These are phyloP conservation scores for Nemania serpens DNA, from an alignment of 2,329 filamentous ascomycete genomes.

Conservation along the genomic window DNA sequence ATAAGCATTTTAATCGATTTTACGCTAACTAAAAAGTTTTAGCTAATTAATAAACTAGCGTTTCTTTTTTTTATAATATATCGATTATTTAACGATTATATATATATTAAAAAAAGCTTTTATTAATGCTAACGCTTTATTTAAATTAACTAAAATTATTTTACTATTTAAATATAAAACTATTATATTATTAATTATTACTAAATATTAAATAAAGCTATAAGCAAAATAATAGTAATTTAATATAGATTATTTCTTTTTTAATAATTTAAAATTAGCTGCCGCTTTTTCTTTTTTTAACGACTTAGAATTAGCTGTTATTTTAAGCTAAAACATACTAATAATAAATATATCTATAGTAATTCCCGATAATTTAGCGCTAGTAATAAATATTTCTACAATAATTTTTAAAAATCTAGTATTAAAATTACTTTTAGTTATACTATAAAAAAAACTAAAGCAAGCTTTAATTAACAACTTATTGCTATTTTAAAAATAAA, in stretches of 20 bases:
- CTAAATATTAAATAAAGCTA: not conserved
- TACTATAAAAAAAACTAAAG: too few species aligned
- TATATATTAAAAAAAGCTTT: not conserved
- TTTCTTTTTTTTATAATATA: not conserved
- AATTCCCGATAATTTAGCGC: too few species aligned
- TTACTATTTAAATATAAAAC: not conserved
- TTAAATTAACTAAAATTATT: not conserved
- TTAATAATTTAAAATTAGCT: not conserved
- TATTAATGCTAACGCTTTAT: not conserved
- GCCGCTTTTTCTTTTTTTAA: not conserved
- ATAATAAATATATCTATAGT: not conserved
- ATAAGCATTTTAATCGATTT: not conserved
- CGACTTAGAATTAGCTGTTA: not conserved
- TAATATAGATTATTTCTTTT: not conserved
- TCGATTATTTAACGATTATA: not conserved
- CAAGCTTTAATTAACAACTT: too few species aligned
- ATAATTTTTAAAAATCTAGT: not conserved
- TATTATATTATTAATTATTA: not conserved
- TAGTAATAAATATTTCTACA: too few species aligned
- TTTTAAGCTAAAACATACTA: not conserved
- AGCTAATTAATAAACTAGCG: not conserved
- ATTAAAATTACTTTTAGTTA: not conserved
- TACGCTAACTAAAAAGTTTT: not conserved
- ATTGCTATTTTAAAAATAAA: not conserved
- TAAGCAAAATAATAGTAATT: too few species aligned